Conservation (phyloP, 1,139 yeast genomes). For the Suhomyces choctaworum region DNA sequence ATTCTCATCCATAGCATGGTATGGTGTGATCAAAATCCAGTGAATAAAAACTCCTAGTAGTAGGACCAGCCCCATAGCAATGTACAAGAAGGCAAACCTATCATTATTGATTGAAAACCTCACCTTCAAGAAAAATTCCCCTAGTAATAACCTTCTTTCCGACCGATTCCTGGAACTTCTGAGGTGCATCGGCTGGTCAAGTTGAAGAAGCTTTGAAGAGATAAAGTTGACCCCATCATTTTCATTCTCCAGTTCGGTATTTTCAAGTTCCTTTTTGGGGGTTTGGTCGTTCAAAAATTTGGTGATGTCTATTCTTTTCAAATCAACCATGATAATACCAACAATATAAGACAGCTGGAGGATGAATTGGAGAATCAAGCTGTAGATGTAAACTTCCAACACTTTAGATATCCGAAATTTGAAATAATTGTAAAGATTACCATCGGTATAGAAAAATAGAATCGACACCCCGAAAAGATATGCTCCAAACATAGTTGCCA, state of each 20-base stretch:
- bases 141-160: slow-evolving; percentile 30
- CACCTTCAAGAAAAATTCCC: slow-evolving; percentile 37
- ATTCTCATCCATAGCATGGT: slow-evolving; percentile 22
- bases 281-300: slow-evolving; percentile 40
- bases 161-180: slow-evolving; percentile 20
- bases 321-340: slow-evolving; percentile 66
- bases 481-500: slow-evolving; percentile 14
- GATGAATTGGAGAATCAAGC: slow-evolving; percentile 55
- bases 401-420: slow-evolving; percentile 19
- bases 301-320: slow-evolving; percentile 60
- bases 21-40: slow-evolving; percentile 33
- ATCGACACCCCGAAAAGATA: slow-evolving; percentile 18
- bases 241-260: slow-evolving; percentile 3
- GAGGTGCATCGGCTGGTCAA: slow-evolving; percentile 17
- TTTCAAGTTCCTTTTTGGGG: neutral
- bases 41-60: slow-evolving; percentile 23
- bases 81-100: slow-evolving; percentile 7
- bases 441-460: slow-evolving; percentile 20
- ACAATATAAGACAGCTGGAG: slow-evolving; percentile 64
- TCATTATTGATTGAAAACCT: slow-evolving; percentile 26
- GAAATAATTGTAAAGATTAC: slow-evolving; percentile 22
- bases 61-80: slow-evolving; percentile 17
- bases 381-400: slow-evolving; percentile 25
- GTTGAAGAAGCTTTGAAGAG: slow-evolving; percentile 27
- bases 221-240: slow-evolving; percentile 28